These are phyloP conservation scores for Salix caprea DNA, from an alignment of 345 rosid genomes.

Conservation along the genomic window DNA sequence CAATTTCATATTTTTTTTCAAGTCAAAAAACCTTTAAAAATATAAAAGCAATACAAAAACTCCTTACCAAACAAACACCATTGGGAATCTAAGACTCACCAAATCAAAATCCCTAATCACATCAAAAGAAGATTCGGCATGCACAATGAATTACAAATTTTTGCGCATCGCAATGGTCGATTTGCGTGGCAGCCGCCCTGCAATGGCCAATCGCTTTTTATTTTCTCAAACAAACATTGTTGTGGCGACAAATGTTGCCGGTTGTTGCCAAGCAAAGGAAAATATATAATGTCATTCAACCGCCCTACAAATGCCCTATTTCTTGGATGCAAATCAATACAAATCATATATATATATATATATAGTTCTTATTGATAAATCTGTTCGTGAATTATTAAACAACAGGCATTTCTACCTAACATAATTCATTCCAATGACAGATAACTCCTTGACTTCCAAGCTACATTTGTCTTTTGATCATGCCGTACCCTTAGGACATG, in stretches of 20 bases:
- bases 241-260: not conserved
- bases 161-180: not conserved
- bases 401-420: not conserved
- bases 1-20: no score
- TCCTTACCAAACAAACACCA: no score
- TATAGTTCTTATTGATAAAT: not conserved
- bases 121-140: not conserved
- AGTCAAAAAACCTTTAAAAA: no score
- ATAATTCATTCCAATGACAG: not conserved
- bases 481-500: not conserved
- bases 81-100: not conserved
- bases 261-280: not conserved
- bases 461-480: not conserved
- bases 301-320: no score
- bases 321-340: not conserved
- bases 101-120: not conserved
- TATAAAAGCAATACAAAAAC: no score
- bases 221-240: not conserved
- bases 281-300: not conserved
- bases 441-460: not conserved
- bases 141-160: not conserved
- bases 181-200: not conserved
- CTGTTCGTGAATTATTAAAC: not conserved
- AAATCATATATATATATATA: not conserved
- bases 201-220: not conserved